Evolutionary conservation across 2,329 filamentous ascomycete species (phyloP).

Genomic region (Esteya vermicola): DNA sequence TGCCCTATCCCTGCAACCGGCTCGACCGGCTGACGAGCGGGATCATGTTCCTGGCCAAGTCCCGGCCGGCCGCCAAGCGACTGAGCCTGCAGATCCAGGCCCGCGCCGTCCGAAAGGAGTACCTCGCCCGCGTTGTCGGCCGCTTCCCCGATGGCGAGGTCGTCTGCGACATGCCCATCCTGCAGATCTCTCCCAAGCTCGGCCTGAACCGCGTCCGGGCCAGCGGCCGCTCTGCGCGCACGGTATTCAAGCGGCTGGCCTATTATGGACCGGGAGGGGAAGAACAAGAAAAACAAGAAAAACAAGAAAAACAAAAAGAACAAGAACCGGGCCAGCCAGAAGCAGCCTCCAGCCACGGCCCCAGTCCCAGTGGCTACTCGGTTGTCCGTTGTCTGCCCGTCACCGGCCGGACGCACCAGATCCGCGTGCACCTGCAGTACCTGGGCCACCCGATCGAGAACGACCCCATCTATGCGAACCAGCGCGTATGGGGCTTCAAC

Average conservation of each 20-base stretch:
- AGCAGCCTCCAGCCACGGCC: no score
- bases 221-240: slow-evolving; percentile 77
- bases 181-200: slow-evolving; percentile 88
- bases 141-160: slow-evolving; percentile 85
- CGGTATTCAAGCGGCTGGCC: slow-evolving; percentile 82
- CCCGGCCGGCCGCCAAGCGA: slow-evolving; percentile 61
- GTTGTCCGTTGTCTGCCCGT: slow-evolving; percentile 89
- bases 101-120: slow-evolving; percentile 85
- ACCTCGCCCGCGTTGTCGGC: slow-evolving; percentile 80
- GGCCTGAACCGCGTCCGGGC: slow-evolving; percentile 90
- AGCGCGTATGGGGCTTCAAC: slow-evolving; percentile 72
- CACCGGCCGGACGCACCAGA: slow-evolving; percentile 87
- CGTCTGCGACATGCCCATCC: slow-evolving; percentile 83
- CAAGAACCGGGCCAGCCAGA: slow-evolving; percentile 20
- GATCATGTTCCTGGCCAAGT: slow-evolving; percentile 96
- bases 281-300: no score
- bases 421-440: slow-evolving; percentile 88
- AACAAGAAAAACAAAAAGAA: slow-evolving; percentile 3
- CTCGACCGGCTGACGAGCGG: slow-evolving; percentile 88
- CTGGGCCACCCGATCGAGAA: slow-evolving; percentile 92
- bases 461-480: slow-evolving; percentile 94
- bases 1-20: slow-evolving; percentile 68
- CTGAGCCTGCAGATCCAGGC: slow-evolving; percentile 64
- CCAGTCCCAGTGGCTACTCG: slow-evolving; percentile 80
- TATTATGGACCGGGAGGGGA: no score